Evolutionary conservation across 352 stramenopile species (phyloP), one percentile per base, ranked within the genome.

Genomic region (Pythium apleroticum): DNA sequence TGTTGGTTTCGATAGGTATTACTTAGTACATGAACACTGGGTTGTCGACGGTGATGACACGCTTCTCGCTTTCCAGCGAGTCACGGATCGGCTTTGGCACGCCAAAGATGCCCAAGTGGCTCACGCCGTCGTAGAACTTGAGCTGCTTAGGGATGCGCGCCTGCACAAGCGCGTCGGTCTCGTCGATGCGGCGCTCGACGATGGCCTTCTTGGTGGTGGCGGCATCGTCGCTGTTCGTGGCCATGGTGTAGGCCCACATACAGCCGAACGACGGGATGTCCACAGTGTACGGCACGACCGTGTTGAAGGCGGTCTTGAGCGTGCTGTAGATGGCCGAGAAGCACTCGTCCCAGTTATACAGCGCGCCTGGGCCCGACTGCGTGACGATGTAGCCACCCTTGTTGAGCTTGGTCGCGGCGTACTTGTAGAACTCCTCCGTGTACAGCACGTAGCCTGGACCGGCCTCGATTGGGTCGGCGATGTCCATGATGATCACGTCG

Each of bases 401-500:
- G 70, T 89, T 91, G 52, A 97, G 77, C 75, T 90, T 91, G 28
- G 73, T 91, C 33, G 73, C 58, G 24, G 87, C 90, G 70, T 95
- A 95, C 70, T 96, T 77, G 84, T 99, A 99, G 74, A 98, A 98
- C 69, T 90, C 81, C 52, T 87, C 80, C 27, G 78, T 88, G 73
- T 89, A 90, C 6, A 91, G 75, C 68, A 91, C 83, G 72, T 97
- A 96, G 22, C 92, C 95, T 27, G 95, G 96, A 45, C 96, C 96
- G 33, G 93, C 95, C 73, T 98, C 93, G 58, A 98, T 96, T 45
- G 90, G 89, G 75, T 97, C 90, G 27, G 87, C 90, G 63, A 98
- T 98, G 73, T 99, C 96, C 87, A 98, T 98, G 76, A 98, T 97
- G 63, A 99, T 97, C 15, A 98, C 90, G 71, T 99, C 96, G 63